phyloP scores from a whole-genome alignment of 2,329 filamentous ascomycete species.

The Aspergillus sojae region DNA sequence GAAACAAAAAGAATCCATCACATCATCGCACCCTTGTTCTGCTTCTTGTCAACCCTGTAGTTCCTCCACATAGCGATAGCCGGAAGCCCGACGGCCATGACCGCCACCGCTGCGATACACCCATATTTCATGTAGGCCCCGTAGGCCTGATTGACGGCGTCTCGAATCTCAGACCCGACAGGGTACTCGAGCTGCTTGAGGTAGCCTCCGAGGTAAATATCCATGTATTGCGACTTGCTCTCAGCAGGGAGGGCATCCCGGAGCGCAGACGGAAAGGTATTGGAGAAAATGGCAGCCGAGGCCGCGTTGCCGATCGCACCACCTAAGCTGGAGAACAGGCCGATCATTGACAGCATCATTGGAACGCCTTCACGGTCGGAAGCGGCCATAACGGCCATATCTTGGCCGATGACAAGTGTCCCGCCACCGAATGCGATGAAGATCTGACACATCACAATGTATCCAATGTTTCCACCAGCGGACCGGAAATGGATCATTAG shows the following conservation, averaged over 20 bases:
- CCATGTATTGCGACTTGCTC: conserved; percentile 21
- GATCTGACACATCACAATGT: conserved; percentile 59
- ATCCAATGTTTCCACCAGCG: conserved; percentile 48
- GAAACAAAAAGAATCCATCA: not conserved
- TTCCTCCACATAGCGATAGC: conserved; percentile 32
- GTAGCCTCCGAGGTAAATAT: conserved; percentile 30
- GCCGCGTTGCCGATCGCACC: conserved; percentile 36
- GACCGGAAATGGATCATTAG: conserved; percentile 61
- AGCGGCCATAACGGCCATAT: conserved; percentile 62
- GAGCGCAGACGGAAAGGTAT: conserved; percentile 21
- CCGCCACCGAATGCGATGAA: conserved; percentile 58
- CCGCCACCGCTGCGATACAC: conserved; percentile 28
- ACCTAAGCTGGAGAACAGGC: conserved; percentile 38
- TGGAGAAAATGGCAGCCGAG: conserved; percentile 21
- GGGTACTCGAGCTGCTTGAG: conserved; percentile 31
- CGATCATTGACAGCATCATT: conserved; percentile 44
- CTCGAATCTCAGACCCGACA: conserved; percentile 26
- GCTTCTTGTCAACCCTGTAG: conserved; percentile 31
- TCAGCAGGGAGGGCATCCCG: conserved; percentile 18
- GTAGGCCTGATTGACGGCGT: conserved; percentile 36
- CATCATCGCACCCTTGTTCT: conserved; percentile 30
- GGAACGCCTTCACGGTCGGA: conserved; percentile 59
- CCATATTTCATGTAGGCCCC: conserved; percentile 33
- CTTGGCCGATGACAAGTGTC: conserved; percentile 57
- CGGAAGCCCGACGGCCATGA: conserved; percentile 29